Evolutionary conservation across 2,329 filamentous ascomycete genomes (phyloP).

Genomic region (Rachicladosporium sp.): DNA sequence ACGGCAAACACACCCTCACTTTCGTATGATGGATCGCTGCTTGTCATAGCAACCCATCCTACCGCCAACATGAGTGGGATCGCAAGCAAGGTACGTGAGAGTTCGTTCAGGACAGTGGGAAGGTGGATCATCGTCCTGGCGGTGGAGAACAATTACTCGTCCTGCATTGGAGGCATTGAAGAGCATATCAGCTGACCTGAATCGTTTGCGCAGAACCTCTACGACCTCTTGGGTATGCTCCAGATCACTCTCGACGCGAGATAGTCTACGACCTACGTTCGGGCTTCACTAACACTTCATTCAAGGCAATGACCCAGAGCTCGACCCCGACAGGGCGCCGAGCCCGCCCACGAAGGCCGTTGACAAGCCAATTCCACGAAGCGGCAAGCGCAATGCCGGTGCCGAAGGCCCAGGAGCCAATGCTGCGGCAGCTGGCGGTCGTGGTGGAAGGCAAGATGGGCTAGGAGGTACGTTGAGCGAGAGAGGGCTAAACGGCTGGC

Average conservation of each 20-base stretch:
- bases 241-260: too few species aligned
- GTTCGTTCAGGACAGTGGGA: too few species aligned
- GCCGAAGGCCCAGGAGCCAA: slow-evolving; percentile 48
- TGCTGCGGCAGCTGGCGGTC: slow-evolving; percentile 30
- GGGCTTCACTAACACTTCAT: too few species aligned
- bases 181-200: slow-evolving; percentile 24
- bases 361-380: slow-evolving; percentile 67
- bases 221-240: slow-evolving; percentile 85
- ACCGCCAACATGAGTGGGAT: slow-evolving; percentile 11
- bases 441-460: slow-evolving; percentile 39
- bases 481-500: too few species aligned
- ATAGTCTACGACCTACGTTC: neutral
- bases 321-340: slow-evolving; percentile 61
- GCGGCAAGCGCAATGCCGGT: slow-evolving; percentile 77
- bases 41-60: too few species aligned
- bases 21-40: too few species aligned
- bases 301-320: slow-evolving; percentile 56
- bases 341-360: slow-evolving; percentile 75
- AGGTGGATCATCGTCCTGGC: too few species aligned
- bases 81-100: slow-evolving; percentile 15
- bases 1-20: too few species aligned
- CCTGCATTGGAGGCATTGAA: neutral
- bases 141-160: too few species aligned
- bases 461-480: too few species aligned
- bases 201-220: slow-evolving; percentile 61